Evolutionary conservation across 495 filamentous ascomycete genomes (phyloP).

Genomic region (Chaetomium tenue): DNA sequence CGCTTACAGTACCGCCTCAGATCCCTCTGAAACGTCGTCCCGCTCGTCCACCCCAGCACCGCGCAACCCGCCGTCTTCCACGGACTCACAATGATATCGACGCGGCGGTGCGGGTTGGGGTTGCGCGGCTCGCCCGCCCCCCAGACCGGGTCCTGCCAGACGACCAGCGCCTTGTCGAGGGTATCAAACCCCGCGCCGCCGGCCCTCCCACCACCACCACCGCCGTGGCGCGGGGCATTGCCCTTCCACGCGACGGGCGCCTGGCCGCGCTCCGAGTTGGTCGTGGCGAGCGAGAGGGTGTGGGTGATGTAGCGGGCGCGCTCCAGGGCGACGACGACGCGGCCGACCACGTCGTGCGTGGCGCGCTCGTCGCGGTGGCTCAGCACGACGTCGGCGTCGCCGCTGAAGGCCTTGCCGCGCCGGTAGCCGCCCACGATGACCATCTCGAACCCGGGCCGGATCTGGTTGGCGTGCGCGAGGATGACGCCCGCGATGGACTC

Average conservation of each 20-base stretch:
- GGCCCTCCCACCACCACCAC: slow-evolving; percentile 13
- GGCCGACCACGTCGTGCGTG: slow-evolving; percentile 64
- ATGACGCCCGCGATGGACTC: slow-evolving; percentile 65
- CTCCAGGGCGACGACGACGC: slow-evolving; percentile 70
- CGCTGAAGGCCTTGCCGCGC: slow-evolving; percentile 68
- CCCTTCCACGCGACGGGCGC: slow-evolving; percentile 57
- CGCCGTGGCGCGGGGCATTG: slow-evolving; percentile 10
- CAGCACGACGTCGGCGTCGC: slow-evolving; percentile 85
- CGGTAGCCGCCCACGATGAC: slow-evolving; percentile 83
- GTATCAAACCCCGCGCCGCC: slow-evolving; percentile 69
- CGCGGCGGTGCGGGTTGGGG: slow-evolving; percentile 73
- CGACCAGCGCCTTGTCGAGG: slow-evolving; percentile 86
- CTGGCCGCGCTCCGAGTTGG: slow-evolving; percentile 68
- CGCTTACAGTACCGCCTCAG: slow-evolving; percentile 76
- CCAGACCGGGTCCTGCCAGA: slow-evolving; percentile 83
- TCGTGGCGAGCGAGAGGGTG: slow-evolving; percentile 66
- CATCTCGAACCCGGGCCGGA: slow-evolving; percentile 60
- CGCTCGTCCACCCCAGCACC: slow-evolving; percentile 83
- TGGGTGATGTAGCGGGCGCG: slow-evolving; percentile 71
- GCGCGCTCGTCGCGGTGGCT: slow-evolving; percentile 69
- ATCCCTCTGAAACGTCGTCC: slow-evolving; percentile 86
- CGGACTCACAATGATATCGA: slow-evolving; percentile 91
- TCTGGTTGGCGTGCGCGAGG: slow-evolving; percentile 57
- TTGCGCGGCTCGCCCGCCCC: slow-evolving; percentile 47
- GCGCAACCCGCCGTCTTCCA: slow-evolving; percentile 88